Evolutionary conservation across 768 basidiomycete species (phyloP).

Genomic region (Pisolithus microcarpus): DNA sequence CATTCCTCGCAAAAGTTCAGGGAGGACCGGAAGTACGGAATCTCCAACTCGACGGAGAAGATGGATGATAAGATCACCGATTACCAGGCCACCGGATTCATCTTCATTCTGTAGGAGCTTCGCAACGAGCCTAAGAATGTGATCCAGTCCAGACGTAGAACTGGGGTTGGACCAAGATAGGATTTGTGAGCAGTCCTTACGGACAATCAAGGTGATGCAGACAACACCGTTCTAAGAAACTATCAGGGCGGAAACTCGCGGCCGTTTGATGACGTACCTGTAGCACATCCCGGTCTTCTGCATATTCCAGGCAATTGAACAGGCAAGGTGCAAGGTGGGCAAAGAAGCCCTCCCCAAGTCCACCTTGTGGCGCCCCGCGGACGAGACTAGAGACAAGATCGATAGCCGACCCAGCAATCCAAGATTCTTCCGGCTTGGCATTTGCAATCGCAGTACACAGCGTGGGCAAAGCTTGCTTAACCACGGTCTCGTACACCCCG

Average conservation of each 20-base stretch:
- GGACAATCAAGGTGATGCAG: conserved; percentile 75
- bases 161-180: conserved; percentile 63
- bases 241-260: not conserved
- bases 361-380: conserved; percentile 52
- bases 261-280: conserved; percentile 41
- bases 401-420: conserved; percentile 73
- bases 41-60: conserved; percentile 79
- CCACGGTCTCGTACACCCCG: conserved; percentile 64
- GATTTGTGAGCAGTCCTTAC: conserved; percentile 81
- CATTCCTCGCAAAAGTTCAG: conserved; percentile 82
- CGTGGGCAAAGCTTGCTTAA: conserved; percentile 65
- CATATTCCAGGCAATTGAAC: conserved; percentile 56
- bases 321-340: conserved; percentile 64
- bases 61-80: conserved; percentile 94
- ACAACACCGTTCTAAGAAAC: conserved; percentile 66
- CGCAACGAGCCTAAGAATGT: conserved; percentile 69
- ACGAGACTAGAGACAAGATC: conserved; percentile 73
- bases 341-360: conserved; percentile 79
- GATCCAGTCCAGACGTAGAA: conserved; percentile 69
- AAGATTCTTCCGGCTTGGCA: conserved; percentile 57
- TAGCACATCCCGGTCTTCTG: conserved; percentile 83
- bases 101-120: conserved; percentile 71
- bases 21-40: conserved; percentile 75
- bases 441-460: conserved; percentile 59
- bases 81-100: conserved; percentile 87